Conservation (phyloP, 768 basidiomycete species). For the Leccinum truebloodii region DNA sequence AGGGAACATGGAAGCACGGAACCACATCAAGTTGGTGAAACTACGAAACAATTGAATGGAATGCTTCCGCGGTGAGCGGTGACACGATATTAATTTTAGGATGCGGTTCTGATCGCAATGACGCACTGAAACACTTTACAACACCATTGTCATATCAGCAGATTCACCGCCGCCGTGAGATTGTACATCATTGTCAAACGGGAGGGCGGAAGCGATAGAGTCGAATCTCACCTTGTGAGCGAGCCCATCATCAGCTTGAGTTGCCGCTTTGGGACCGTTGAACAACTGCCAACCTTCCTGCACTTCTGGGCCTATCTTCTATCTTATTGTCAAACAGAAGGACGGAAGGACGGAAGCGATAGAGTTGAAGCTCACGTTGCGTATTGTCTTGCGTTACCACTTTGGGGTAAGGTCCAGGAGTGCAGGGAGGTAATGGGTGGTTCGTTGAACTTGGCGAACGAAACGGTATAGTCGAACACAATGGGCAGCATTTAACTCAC, state of each 20-base stretch:
- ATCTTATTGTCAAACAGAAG: constrained; percentile 20
- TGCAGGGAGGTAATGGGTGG: not conserved
- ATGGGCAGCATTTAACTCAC: not conserved
- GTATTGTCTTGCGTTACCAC: constrained; percentile 22
- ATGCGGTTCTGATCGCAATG: not conserved
- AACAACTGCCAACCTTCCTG: too few relatives aligned
- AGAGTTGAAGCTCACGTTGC: not conserved
- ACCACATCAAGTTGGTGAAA: not conserved
- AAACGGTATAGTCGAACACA: not conserved
- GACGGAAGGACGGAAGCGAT: not conserved
- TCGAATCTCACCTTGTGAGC: too few relatives aligned
- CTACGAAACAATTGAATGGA: not conserved
- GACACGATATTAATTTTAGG: not conserved
- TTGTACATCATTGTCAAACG: too few relatives aligned
- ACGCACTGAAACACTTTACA: not conserved
- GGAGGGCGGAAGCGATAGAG: too few relatives aligned
- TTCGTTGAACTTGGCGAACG: not conserved
- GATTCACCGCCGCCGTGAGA: too few relatives aligned
- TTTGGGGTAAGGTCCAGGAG: not conserved
- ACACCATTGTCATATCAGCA: too few relatives aligned
- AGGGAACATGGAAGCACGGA: not conserved
- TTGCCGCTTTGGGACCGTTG: too few relatives aligned
- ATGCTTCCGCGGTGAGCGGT: not conserved
- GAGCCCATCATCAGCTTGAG: too few relatives aligned
- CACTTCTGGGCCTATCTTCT: too few relatives aligned